Evolutionary conservation across 139 green algal genomes (phyloP).

Genomic region (Monoraphidium neglectum): DNA sequence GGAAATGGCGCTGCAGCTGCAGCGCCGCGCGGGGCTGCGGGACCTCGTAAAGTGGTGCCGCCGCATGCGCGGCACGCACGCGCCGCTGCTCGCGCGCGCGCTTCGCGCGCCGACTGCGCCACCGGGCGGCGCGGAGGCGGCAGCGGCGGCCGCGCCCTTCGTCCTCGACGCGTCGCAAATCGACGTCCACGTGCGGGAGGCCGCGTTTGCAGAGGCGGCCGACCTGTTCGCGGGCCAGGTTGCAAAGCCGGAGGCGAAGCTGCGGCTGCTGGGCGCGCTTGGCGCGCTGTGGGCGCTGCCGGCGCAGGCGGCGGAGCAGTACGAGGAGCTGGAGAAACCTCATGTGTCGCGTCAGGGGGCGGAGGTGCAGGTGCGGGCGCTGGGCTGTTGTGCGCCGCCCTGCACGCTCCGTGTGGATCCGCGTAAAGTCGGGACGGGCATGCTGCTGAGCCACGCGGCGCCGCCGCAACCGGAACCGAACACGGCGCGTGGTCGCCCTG

Average conservation of each 20-base stretch:
- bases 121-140: background rate
- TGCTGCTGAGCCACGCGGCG: no score
- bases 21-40: conserved; percentile 58
- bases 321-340: conserved; percentile 70
- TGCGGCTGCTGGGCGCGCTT: conserved; percentile 51
- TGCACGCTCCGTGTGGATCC: no score
- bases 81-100: conserved; percentile 7
- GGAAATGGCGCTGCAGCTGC: conserved; percentile 59
- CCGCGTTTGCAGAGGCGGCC: conserved; percentile 47
- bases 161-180: conserved; percentile 22
- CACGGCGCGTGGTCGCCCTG: no score
- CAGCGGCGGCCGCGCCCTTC: background rate
- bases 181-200: conserved; percentile 33
- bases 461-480: no score
- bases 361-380: conserved; percentile 17
- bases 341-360: conserved; percentile 26
- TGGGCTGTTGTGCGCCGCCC: no score
- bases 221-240: conserved; percentile 54
- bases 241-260: conserved; percentile 24
- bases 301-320: conserved; percentile 31
- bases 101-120: conserved; percentile 26
- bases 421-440: no score
- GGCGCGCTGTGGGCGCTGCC: conserved; percentile 63
- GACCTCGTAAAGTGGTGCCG: conserved; percentile 87
- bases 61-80: conserved; percentile 62